Base-by-base conservation (phyloP, 768 basidiomycete genomes). In the Rickenella mellea region DNA sequence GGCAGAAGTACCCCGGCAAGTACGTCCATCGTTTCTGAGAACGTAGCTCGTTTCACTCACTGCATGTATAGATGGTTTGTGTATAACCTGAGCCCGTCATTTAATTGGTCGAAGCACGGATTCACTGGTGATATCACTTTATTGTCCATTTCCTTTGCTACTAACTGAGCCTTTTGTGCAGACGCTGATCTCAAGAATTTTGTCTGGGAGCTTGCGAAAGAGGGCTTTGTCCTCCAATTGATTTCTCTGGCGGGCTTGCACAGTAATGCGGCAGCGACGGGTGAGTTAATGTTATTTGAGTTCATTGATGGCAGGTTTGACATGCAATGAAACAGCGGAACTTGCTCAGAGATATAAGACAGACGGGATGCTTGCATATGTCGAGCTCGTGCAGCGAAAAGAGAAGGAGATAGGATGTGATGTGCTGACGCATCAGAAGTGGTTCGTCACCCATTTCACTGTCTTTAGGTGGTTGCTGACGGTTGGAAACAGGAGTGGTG, bases 391-490 rank as follows among this genome's bases (percentile, higher is more conserved):
- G 39, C 90, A 94, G 55, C 68, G 77, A 49, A 90, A 86, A 59
- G 90, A 94, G 62, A 85, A 82, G 60, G 88, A 83, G 52, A 75
- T 91, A 39, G 84, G 84, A 26, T 85, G 83, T 46, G 90, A 94
- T 57, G 89, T 94, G 25, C 67, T 93, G 36, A 94, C 86, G 2
- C 90, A 94, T 60, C 90, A 94, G 65, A 93, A 91, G 71, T 96
- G 91, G 90, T 80, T 29, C 44, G 71, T 62, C 11, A 35, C 4
- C 11, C 17, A 35, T 31, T 11, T 36, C 20, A 24, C 19, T 41
- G 27, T 22, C 37, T 35, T 10, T 36, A 11, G 37, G 29, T 30
- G 29, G 27, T 27, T 42, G 46, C 15, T 35, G 29, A 36, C 19
- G 31, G 40, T 32, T 28, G 50, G 6, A 12, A 12, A 12, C 52